Base-by-base conservation (phyloP, 108 stramenopile species). In the Aurantiochytrium sp. region DNA sequence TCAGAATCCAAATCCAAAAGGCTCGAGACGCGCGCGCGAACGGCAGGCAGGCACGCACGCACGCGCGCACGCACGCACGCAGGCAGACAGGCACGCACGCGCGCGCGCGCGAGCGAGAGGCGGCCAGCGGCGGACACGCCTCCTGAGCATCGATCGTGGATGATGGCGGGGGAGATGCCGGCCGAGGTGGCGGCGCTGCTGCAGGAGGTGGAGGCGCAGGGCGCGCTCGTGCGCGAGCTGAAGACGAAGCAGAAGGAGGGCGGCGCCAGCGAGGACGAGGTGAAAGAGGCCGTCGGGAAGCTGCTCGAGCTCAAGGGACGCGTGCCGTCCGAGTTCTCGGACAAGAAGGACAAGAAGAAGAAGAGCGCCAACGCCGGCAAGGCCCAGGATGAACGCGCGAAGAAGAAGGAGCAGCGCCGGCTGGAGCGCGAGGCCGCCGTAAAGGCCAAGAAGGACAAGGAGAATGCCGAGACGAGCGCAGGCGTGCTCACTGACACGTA, bases 391-490 rank as follows among this genome's bases (percentile, higher is more conserved):
- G 89, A 90, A 86, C 87, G 91, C 42, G 91, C 90, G 52, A 68
- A 68, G 27, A 96, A 97, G 55, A 92, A 90, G 69, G 88, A 91
- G 87, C 81, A 89, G 55, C 89, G 90, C 42, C 86, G 91, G 30
- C 81, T 89, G 52, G 90, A 87, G 52, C 45, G 87, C 39, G 87
- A 90, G 55, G 89, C 90, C 41, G 89, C 91, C 48, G 95, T 34
- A 6, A 8, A 95, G 89, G 96, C 95, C 54, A 95, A 96, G 89
- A 97, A 97, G 91, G 92, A 90, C 90, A 24, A 94, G 87, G 96
- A 95, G 88, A 96, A 97, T 90, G 93, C 95, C 30, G 96, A 95
- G 50, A 90, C 90, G 39, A 88, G 95, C 50, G 92, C 95, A 0
- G 92, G 92, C 37, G 93, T 95, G 53, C 94, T 93, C 15, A 92